A percentile compares a stretch with the other conserved stretches of the same genome.
Evolutionary conservation across 1,284 basidiomycete species (phyloP).

Genomic region (Xerocomus nothofagi): DNA sequence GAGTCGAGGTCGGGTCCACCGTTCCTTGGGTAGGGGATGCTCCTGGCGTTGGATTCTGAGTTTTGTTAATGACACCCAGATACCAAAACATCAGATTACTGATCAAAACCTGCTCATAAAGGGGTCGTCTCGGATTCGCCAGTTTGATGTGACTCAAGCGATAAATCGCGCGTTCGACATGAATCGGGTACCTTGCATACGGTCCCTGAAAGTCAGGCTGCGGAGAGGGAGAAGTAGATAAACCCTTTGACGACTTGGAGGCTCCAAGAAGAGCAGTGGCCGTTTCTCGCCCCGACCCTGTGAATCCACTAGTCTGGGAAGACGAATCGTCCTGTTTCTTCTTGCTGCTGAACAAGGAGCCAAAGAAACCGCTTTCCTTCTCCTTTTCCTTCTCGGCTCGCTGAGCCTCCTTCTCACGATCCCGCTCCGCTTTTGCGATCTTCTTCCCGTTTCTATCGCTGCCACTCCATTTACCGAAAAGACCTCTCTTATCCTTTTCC

Average conservation of each 20-base stretch:
- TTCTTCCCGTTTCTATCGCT: conserved; percentile 60
- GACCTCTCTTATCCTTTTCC: conserved; percentile 77
- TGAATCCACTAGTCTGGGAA: conserved; percentile 47
- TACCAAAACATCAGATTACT: conserved; percentile 99
- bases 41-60: conserved; percentile 48
- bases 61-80: conserved; percentile 94
- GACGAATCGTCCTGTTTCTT: conserved; percentile 74
- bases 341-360: conserved; percentile 81
- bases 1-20: conserved; percentile 1
- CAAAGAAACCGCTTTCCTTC: conserved; percentile 79
- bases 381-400: conserved; percentile 53
- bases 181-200: conserved; percentile 91
- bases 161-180: conserved; percentile 97
- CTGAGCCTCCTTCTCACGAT: conserved; percentile 47
- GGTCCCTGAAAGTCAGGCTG: conserved; percentile 56
- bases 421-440: conserved; percentile 47
- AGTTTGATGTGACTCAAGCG: conserved; percentile 97
- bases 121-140: conserved; percentile 91
- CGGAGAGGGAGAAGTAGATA: conserved; percentile 61
- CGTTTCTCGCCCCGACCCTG: conserved; percentile 72
- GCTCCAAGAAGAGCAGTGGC: conserved; percentile 81
- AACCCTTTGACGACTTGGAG: conserved; percentile 74
- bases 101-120: conserved; percentile 98
- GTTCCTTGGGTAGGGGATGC: conserved; percentile 28
- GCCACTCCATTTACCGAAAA: conserved; percentile 72